phyloP scores from a whole-genome alignment of 306 rosid species.

The Ormosia emarginata region DNA sequence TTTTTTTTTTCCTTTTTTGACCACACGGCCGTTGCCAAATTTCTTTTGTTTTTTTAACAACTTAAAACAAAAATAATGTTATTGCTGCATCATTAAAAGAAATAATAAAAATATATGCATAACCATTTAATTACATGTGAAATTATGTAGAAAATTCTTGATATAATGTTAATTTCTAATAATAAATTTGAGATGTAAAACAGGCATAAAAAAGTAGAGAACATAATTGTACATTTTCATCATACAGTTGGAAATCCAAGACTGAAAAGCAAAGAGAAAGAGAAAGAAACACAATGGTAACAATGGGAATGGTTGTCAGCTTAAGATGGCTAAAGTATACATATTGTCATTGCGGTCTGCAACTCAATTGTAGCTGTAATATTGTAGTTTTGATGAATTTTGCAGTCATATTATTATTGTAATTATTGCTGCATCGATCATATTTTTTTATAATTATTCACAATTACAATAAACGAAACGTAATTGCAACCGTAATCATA shows the following conservation, averaged over 20 bases:
- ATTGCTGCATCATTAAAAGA: neutral
- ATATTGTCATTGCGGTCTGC: no score
- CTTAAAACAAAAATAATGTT: neutral
- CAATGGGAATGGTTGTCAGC: neutral
- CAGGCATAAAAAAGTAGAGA: neutral
- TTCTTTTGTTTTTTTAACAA: neutral
- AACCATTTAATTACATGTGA: neutral
- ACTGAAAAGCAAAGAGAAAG: neutral
- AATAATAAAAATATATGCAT: neutral
- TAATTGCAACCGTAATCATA: no score
- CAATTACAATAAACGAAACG: no score
- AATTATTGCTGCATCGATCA: no score
- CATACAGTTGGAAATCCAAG: neutral
- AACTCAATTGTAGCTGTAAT: no score
- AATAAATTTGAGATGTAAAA: neutral
- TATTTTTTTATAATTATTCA: no score
- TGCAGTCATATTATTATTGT: no score
- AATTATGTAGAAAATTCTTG: neutral
- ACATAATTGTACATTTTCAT: constrained; percentile 9
- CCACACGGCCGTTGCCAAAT: no score
- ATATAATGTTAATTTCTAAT: neutral
- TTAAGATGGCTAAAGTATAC: neutral
- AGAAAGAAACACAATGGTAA: neutral
- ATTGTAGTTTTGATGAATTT: no score
- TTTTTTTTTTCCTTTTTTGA: no score